A percentile compares a stretch with the other conserved stretches of the same genome.
These are phyloP conservation scores for Gaertneriomyces semiglobifer DNA, from an alignment of 192 early-diverging fungal genomes.

Conservation along the genomic window DNA sequence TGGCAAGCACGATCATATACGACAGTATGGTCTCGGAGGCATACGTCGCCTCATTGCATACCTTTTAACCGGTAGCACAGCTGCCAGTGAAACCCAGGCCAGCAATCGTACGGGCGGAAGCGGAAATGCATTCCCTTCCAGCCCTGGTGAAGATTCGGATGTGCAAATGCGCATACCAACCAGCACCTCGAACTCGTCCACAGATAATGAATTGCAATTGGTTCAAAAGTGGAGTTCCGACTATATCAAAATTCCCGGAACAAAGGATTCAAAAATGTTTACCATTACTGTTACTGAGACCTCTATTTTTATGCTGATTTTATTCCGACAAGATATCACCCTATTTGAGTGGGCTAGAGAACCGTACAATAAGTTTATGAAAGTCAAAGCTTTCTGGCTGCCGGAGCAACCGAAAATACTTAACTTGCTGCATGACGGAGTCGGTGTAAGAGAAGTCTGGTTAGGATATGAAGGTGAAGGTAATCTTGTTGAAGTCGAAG, in stretches of 20 bases:
- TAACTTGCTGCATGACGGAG: slow-evolving; percentile 54
- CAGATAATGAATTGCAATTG: slow-evolving; percentile 43
- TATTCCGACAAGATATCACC: slow-evolving; percentile 50
- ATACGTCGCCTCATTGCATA: slow-evolving; percentile 57
- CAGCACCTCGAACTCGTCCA: neutral
- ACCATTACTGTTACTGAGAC: slow-evolving; percentile 53
- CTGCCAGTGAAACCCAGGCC: slow-evolving; percentile 3
- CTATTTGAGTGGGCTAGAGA: slow-evolving; percentile 65
- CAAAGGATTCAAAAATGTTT: slow-evolving; percentile 52
- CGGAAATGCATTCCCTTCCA: no score
- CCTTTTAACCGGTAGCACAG: slow-evolving; percentile 37
- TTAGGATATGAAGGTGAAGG: slow-evolving; percentile 53
- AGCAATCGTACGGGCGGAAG: neutral
- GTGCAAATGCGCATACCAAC: neutral
- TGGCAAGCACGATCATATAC: slow-evolving; percentile 58
- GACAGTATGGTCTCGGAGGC: slow-evolving; percentile 55
- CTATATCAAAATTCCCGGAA: slow-evolving; percentile 59
- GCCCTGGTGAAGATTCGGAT: no score
- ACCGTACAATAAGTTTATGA: slow-evolving; percentile 65
- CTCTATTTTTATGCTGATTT: slow-evolving; percentile 51
- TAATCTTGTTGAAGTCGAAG: slow-evolving; percentile 52
- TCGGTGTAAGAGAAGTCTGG: slow-evolving; percentile 52
- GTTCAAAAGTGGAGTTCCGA: slow-evolving; percentile 49
- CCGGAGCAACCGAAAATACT: slow-evolving; percentile 59
- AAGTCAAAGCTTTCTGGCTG: slow-evolving; percentile 64